Evolutionary conservation across 108 stramenopile species (phyloP).

Genomic region (Nitzschia sp.): DNA sequence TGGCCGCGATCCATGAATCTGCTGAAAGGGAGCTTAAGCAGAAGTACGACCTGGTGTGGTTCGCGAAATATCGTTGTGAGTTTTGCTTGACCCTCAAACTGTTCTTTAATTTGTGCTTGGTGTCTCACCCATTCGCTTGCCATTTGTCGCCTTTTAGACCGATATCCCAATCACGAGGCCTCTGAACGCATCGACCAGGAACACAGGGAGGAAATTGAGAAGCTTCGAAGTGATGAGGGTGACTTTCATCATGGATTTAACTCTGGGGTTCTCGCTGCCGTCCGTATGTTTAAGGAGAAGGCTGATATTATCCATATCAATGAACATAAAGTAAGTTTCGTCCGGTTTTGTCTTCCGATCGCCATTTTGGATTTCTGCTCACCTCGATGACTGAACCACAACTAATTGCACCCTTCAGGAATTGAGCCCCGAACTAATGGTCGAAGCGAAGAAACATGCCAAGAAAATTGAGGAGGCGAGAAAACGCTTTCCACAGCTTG

Average conservation of each 20-base stretch:
- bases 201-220: slow-evolving; percentile 38
- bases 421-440: slow-evolving; percentile 11
- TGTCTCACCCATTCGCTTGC: background rate
- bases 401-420: background rate
- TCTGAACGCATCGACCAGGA: slow-evolving; percentile 43
- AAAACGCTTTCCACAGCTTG: background rate
- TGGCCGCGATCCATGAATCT: slow-evolving; percentile 39
- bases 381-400: too few species aligned
- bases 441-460: background rate
- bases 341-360: background rate
- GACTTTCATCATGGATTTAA: slow-evolving; percentile 52
- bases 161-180: slow-evolving; percentile 42
- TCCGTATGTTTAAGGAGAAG: slow-evolving; percentile 43
- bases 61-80: slow-evolving; percentile 45
- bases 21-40: slow-evolving; percentile 24
- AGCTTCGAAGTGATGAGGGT: slow-evolving; percentile 35
- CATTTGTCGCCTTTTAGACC: slow-evolving; percentile 16
- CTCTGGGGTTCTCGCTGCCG: slow-evolving; percentile 47
- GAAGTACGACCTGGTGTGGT: slow-evolving; percentile 47
- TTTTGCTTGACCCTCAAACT: too few species aligned
- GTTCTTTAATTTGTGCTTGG: too few species aligned
- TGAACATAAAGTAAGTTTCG: background rate
- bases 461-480: slow-evolving; percentile 4
- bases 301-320: slow-evolving; percentile 25
- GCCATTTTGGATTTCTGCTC: background rate